Evolutionary conservation across 2,329 filamentous ascomycete species (phyloP).

Genomic region (Remersonia thermophila): DNA sequence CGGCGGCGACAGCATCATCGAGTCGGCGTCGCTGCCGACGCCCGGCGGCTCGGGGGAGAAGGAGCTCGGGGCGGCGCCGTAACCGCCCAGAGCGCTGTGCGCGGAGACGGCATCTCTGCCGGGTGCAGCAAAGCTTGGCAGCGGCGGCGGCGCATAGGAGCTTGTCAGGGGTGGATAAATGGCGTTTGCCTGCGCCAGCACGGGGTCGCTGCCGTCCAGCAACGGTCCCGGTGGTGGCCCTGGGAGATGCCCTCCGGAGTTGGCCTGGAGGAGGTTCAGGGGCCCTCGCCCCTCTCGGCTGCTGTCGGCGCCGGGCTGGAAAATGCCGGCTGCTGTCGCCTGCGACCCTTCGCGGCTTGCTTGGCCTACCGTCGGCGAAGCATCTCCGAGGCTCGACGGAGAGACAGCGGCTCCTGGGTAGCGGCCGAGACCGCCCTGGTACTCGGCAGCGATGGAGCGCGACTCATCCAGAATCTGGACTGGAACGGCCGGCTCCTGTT

Average conservation of each 20-base stretch:
- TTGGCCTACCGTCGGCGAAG: not conserved
- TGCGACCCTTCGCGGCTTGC: not conserved
- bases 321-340: no score
- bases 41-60: conserved; percentile 15
- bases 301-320: no score
- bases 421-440: conserved; percentile 61
- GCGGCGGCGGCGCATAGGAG: not conserved
- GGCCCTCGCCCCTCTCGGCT: no score
- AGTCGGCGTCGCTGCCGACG: conserved; percentile 13
- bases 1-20: conserved; percentile 24
- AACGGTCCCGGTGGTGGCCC: no score
- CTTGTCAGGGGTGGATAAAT: not conserved
- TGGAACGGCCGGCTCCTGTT: conserved; percentile 14
- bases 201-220: no score
- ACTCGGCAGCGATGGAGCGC: conserved; percentile 79
- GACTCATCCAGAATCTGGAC: conserved; percentile 84
- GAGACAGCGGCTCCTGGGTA: conserved; percentile 39
- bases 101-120: not conserved
- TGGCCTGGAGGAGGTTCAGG: no score
- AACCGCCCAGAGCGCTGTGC: no score
- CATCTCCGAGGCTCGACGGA: no score
- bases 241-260: no score
- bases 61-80: no score
- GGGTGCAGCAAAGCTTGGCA: not conserved
- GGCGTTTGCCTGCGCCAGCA: no score